phyloP scores from a whole-genome alignment of 2,329 filamentous ascomycete species.

The Claviceps capensis region DNA sequence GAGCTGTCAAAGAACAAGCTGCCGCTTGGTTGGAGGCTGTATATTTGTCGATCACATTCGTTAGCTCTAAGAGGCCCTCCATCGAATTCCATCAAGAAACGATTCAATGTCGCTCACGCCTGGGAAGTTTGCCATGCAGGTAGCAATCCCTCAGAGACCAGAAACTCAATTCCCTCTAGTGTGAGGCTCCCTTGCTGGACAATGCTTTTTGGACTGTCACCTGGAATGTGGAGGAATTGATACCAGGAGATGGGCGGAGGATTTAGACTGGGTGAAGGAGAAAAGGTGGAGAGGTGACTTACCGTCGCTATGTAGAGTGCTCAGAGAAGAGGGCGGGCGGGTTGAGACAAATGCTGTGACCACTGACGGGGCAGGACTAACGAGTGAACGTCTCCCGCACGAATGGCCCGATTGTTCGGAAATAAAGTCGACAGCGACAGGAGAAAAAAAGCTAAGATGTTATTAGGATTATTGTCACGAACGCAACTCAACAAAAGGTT shows the following conservation, averaged over 20 bases:
- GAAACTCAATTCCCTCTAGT: conserved; percentile 7
- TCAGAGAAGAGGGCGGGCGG: conserved; percentile 26
- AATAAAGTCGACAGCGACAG: conserved; percentile 27
- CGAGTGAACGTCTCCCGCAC: conserved; percentile 52
- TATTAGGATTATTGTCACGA: conserved; percentile 21
- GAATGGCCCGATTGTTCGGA: conserved; percentile 22
- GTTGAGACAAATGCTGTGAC: conserved; percentile 34
- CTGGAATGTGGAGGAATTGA: conserved; percentile 13
- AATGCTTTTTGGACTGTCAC: conserved; percentile 12
- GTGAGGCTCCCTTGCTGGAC: conserved; percentile 14
- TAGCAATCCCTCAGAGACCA: conserved; percentile 6
- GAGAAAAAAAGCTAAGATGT: conserved; percentile 19
- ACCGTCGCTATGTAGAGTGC: conserved; percentile 32
- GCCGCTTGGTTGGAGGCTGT: conserved; percentile 28
- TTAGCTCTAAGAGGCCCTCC: conserved; percentile 17
- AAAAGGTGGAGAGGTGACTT: conserved; percentile 26
- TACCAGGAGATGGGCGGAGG: conserved; percentile 6
- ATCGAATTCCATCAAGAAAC: conserved; percentile 2
- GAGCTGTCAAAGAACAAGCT: conserved; percentile 33
- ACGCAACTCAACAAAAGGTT: conserved; percentile 20
- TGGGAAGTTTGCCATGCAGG: conserved; percentile 8
- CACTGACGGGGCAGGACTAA: conserved; percentile 34
- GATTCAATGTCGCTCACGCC: conserved; percentile 11
- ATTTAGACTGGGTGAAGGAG: background rate
- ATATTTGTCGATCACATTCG: conserved; percentile 15